Percentiles rank a stretch among this genome's conserved stretches.
Conservation (phyloP, 1,139 yeast species). For the Torulaspora globosa region DNA sequence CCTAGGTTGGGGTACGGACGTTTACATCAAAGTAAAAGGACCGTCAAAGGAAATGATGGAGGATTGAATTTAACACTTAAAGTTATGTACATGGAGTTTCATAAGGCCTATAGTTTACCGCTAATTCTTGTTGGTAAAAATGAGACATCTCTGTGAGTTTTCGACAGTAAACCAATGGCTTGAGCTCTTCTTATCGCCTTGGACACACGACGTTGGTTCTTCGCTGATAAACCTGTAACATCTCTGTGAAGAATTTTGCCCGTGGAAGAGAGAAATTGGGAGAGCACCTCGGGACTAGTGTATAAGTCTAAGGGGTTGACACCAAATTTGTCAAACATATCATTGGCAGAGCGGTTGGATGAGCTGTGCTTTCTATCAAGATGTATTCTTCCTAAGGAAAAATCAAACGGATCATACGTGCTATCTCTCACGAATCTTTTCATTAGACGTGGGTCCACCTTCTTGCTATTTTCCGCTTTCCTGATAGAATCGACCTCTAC, state of each 20-base stretch:
- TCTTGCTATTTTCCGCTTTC: slow-evolving; percentile 15
- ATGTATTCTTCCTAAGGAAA: slow-evolving; percentile 52
- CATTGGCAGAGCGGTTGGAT: slow-evolving; percentile 21
- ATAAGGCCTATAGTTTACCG: slow-evolving; percentile 11
- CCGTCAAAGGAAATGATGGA: slow-evolving; percentile 24
- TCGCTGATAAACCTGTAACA: slow-evolving; percentile 59
- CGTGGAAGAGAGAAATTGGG: slow-evolving; percentile 53
- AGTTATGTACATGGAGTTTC: slow-evolving; percentile 6
- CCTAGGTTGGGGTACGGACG: slow-evolving; percentile 82
- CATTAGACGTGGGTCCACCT: slow-evolving; percentile 22
- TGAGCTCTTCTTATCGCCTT: slow-evolving; percentile 69
- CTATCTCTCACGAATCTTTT: slow-evolving; percentile 24
- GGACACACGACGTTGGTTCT: slow-evolving; percentile 60
- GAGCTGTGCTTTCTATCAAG: slow-evolving; percentile 33
- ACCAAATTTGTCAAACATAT: slow-evolving; percentile 52
- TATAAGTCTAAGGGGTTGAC: slow-evolving; percentile 64
- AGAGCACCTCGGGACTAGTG: slow-evolving; percentile 59
- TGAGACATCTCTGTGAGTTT: slow-evolving; percentile 54
- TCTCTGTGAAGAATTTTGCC: slow-evolving; percentile 67
- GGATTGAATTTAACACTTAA: slow-evolving; percentile 1
- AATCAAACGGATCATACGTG: slow-evolving; percentile 68
- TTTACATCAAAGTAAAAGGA: slow-evolving; percentile 49
- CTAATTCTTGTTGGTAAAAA: slow-evolving; percentile 41
- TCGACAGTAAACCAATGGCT: slow-evolving; percentile 60
- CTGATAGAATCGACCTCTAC: slow-evolving; percentile 14